These are phyloP conservation scores for Aspergillus brunneoviolaceus DNA, from an alignment of 2,329 filamentous ascomycete genomes.

Conservation along the genomic window DNA sequence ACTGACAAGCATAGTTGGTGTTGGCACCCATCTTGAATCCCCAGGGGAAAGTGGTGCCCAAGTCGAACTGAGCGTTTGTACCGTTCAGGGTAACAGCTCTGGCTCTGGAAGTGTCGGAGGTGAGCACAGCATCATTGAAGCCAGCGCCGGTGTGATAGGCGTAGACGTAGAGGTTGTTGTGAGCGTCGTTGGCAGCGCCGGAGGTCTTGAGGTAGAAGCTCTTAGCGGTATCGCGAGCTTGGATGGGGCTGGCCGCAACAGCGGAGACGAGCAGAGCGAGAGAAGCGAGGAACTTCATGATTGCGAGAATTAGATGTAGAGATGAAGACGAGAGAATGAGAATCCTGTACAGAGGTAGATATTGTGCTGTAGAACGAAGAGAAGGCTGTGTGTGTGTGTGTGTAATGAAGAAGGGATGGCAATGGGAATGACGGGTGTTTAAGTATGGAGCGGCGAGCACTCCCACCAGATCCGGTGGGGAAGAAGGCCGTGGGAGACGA, in stretches of 20 bases:
- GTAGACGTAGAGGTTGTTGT: constrained; percentile 40
- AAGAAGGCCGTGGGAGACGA: neutral
- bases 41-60: constrained; percentile 33
- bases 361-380: neutral
- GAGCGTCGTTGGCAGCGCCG: constrained; percentile 23
- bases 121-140: constrained; percentile 39
- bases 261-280: constrained; percentile 31
- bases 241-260: constrained; percentile 26
- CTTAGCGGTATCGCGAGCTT: constrained; percentile 19
- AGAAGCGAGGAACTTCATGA: constrained; percentile 30
- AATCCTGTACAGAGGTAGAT: neutral
- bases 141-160: constrained; percentile 45
- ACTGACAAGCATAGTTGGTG: constrained; percentile 39
- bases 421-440: constrained; percentile 2
- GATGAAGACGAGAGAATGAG: neutral
- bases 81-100: constrained; percentile 33
- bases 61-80: constrained; percentile 32
- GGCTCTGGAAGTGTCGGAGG: constrained; percentile 23
- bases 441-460: constrained; percentile 1
- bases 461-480: neutral
- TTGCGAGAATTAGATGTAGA: constrained; percentile 8
- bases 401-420: neutral
- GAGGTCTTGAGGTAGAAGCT: constrained; percentile 37
- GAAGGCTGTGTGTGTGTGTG: neutral
- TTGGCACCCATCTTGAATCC: constrained; percentile 27